Evolutionary conservation across 805 yeast genomes (phyloP), one percentile per base, ranked within the genome.

Genomic region (Pichia nanzhaoensis): DNA sequence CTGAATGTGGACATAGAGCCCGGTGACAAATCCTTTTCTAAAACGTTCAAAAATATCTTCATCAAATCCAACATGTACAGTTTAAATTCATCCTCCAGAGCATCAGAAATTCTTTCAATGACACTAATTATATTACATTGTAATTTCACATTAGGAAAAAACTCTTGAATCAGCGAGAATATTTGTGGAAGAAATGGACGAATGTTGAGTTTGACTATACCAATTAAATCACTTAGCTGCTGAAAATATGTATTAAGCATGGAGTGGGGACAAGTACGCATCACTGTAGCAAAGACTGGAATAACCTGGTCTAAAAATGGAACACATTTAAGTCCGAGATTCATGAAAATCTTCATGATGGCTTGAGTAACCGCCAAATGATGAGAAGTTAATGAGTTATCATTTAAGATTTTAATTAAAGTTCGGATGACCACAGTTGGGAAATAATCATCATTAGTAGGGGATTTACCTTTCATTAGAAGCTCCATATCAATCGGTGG

Each of bases 311-410:
- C 84, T 45, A 95, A 66, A 60, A 87, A 91, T n/a, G 90, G 80
- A 14, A 90, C 93, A 63, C 96, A 90, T 45, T 91, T 79, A 46
- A 85, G 69, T 0, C 97, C 96, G 50, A 93, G 69, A 1, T 95
- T 83, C 61, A 85, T 88, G 70, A 90, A 90, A 38, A 93, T 90
- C 54, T 84, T 82, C 77, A 89, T 84, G 36, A 93, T 83, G 0
- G 98, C 95, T 55, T 90, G 96, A n/a, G 90, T 86, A 22, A 89
- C 95, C 17, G 87, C 82, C 3, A 90, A 84, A 59, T 93, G 98
- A 58, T 90, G 95, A 0, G 84, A 71, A 9, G 87, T 81, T 46
- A 91, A 70, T 0, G 97, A 86, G 0, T 85, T 78, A 61, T 93
- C 99, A 52, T 83, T 82, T 36, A 93, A 65, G 17, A 93, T 83